Evolutionary conservation across 805 yeast genomes (phyloP).

Genomic region (Priceomyces melissophilus): DNA sequence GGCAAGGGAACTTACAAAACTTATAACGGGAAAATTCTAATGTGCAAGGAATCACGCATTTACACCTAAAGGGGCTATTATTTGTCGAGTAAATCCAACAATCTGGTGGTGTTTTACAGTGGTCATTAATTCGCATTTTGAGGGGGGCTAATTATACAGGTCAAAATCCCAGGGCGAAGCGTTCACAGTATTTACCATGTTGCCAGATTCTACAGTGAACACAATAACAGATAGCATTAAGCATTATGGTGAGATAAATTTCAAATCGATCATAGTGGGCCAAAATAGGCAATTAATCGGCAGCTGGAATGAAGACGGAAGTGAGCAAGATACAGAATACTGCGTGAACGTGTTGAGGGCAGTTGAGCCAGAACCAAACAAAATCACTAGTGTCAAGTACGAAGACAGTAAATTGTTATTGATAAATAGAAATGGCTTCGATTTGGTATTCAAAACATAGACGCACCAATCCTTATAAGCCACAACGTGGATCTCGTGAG

Average conservation of each 20-base stretch:
- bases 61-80: background rate
- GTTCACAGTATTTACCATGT: no score
- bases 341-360: background rate
- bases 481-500: no score
- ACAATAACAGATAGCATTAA: conserved; percentile 4
- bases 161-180: no score
- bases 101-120: background rate
- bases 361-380: conserved; percentile 1
- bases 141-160: background rate
- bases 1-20: no score
- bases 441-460: conserved; percentile 1
- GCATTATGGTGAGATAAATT: conserved; percentile 3
- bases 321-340: background rate
- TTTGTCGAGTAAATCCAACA: background rate
- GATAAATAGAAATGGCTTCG: conserved; percentile 3
- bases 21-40: no score
- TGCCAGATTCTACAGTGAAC: conserved; percentile 5
- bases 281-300: conserved; percentile 2
- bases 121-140: conserved; percentile 1
- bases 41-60: no score
- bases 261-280: conserved; percentile 1
- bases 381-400: conserved; percentile 1
- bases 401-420: background rate
- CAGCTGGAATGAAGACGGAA: conserved; percentile 3
- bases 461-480: no score